Conservation (phyloP, 352 stramenopile species). For the Hyphochytrium catenoides region DNA sequence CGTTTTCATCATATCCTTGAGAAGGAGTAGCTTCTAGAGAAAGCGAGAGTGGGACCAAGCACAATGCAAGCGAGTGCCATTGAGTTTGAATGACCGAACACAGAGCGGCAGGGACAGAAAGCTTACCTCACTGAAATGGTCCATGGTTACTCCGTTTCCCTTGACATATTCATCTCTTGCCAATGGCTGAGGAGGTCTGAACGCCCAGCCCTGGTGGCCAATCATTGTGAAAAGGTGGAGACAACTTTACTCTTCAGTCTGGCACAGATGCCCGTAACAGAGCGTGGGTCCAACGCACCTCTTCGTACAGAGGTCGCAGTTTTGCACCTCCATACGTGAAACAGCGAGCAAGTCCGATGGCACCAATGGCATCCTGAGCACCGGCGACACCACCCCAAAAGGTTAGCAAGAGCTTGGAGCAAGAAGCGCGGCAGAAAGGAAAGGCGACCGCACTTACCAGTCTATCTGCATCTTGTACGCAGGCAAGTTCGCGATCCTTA, state of each 20-base stretch:
- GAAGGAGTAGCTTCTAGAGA: constrained; percentile 56
- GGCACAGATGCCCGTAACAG: too few species aligned
- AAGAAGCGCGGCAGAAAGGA: neutral
- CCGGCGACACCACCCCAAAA: neutral
- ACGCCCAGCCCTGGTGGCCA: too few species aligned
- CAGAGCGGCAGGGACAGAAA: neutral
- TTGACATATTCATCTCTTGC: constrained; percentile 52
- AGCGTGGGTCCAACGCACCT: too few species aligned
- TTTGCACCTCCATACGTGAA: constrained; percentile 68
- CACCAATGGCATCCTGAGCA: constrained; percentile 56
- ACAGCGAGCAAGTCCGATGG: constrained; percentile 64
- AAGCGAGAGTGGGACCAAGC: too few species aligned
- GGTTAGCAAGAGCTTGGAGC: neutral
- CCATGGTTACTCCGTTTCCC: constrained; percentile 37
- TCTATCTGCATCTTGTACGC: constrained; percentile 63
- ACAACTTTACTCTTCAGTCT: neutral
- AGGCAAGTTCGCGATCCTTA: too few species aligned
- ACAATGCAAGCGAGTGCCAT: too few species aligned
- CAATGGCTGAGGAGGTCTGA: constrained; percentile 23
- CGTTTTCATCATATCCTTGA: constrained; percentile 65
- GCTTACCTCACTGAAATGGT: constrained; percentile 60
- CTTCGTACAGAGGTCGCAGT: constrained; percentile 49
- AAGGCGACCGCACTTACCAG: constrained; percentile 14
- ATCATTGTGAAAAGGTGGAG: too few species aligned
- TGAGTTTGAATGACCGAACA: neutral